Base-by-base conservation (phyloP, 768 basidiomycete species). In the Hypholoma fasciculare region DNA sequence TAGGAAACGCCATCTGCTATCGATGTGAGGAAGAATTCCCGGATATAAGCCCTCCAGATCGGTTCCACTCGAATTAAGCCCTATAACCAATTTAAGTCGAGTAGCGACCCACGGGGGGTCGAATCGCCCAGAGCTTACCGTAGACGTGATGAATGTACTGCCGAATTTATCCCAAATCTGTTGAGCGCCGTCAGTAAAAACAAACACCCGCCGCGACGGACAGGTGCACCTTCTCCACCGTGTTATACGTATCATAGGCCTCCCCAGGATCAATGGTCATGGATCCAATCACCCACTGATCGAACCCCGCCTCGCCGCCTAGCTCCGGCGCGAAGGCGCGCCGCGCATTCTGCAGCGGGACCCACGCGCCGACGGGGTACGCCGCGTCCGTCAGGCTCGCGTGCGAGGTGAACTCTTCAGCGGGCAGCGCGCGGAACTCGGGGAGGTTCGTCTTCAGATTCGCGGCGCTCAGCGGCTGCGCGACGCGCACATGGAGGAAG, bases 81-180 rank as follows among this genome's bases (percentile, higher is more conserved):
- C 81, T 82, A 49, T 12, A n/a, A 42, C 16, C 16, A 9, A 27
- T 27, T 23, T 46, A n/a, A 36, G 49, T 38, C 40, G 23, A 36
- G 40, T 17, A 56, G 20, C 39, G 23, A 4, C 23, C 23, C 23
- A 23, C 23, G 23, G 42, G 49, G 17, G 13, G 26, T 46, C 23
- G 34, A 54, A 16, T 17, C 38, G 17, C 44, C 53, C 49, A 42
- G 12, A 26, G 71, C 76, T 53, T 67, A 87, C 88, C 14, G 66
- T 61, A 19, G 82, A 76, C 0, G 83, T 78, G 0, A 49, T 27
- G 62, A 86, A 86, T 0, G 81, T 85, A 65, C 75, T 83, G 14
- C 65, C 62, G 65, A 93, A 92, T 61, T 90, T 90, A 44, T 82
- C 68, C 90, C 90, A 92, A 49, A 92, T 92, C 89, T 91, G 57